These are phyloP conservation scores for Trichosporon ovoides DNA, from an alignment of 1,284 basidiomycete genomes.

Conservation along the genomic window DNA sequence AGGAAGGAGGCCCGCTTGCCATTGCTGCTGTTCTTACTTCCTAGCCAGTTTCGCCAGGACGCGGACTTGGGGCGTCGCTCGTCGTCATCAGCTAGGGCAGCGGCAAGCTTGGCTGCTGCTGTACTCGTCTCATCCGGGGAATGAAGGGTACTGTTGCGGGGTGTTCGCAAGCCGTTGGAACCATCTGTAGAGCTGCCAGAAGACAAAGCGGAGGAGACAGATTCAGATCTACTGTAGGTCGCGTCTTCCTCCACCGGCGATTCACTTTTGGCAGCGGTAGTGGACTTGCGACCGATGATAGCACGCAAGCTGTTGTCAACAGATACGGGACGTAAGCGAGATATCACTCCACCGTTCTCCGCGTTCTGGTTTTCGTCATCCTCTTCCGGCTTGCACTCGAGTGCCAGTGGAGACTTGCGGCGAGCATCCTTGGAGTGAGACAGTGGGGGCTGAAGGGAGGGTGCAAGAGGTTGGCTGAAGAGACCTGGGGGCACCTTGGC, in stretches of 20 bases:
- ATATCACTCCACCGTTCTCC: neutral
- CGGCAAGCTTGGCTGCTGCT: constrained; percentile 16
- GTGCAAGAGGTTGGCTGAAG: neutral
- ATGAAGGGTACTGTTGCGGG: constrained; percentile 19
- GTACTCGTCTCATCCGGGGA: neutral
- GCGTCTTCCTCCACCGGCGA: constrained; percentile 6
- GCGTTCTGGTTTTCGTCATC: constrained; percentile 1
- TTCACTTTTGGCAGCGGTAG: constrained; percentile 7
- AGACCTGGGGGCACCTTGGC: neutral
- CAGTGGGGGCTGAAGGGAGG: constrained; percentile 11
- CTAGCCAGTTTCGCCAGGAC: constrained; percentile 21
- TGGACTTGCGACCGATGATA: constrained; percentile 12
- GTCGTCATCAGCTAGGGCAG: constrained; percentile 7
- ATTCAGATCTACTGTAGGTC: constrained; percentile 22
- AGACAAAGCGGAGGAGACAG: constrained; percentile 26
- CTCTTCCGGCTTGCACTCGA: constrained; percentile 18
- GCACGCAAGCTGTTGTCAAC: constrained; percentile 2
- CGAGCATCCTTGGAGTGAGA: constrained; percentile 5
- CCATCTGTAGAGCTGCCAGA: constrained; percentile 25
- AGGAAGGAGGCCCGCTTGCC: constrained; percentile 17
- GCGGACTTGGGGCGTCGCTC: constrained; percentile 9
- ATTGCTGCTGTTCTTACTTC: neutral
- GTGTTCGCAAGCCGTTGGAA: constrained; percentile 37
- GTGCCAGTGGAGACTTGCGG: constrained; percentile 23
- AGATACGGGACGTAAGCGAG: neutral